Base-by-base conservation (phyloP, 805 yeast genomes). In the Lipomyces orientalis region DNA sequence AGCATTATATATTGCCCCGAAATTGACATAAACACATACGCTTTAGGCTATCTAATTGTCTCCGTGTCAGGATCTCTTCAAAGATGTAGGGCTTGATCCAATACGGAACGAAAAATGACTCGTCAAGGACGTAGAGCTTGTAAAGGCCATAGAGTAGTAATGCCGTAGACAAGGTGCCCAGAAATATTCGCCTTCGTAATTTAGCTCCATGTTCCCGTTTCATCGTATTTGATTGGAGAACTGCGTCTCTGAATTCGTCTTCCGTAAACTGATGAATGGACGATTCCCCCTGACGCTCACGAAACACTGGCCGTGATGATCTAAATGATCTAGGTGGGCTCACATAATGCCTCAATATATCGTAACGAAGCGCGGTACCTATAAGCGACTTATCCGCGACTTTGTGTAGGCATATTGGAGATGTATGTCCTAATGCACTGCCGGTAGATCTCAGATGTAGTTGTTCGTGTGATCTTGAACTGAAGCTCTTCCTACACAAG, bases 101-200 rank as follows among this genome's bases (percentile, higher is more conserved):
- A 22, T 58, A 60, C 14, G 71, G 72, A 52, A 69, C 10, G 22
- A 69, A 69, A 4, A 65, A 51, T 1, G 60, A 10, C 46, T 69
- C 62, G 22, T 69, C 54, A 12, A 37, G 51, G 31, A 34, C 60
- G 46, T 62, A 58, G 29, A 70, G 34, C 56, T 54, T 56, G 57
- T 70, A 68, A 1, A 46, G 58, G 10, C 68, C 61, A 33, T 68
- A 67, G 7, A 87, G 60, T 76, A 81, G 8, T 4, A 65, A 33
- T 9, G 61, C 56, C 14, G 59, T 7, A 1, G 54, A 19, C 19
- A 62, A 16, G 22, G 49, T 12, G 16, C 49, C 49, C 49, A 43
- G 49, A 43, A 43, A 43, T 43, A 43, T 16, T 43, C 49, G 49
- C 25, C 49, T 43, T 16, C 49, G 49, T 19, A 43, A 43, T 43